Evolutionary conservation across 108 stramenopile genomes (phyloP), one percentile per base, ranked within the genome.

Genomic region (Pseudonitzschia pungens): DNA sequence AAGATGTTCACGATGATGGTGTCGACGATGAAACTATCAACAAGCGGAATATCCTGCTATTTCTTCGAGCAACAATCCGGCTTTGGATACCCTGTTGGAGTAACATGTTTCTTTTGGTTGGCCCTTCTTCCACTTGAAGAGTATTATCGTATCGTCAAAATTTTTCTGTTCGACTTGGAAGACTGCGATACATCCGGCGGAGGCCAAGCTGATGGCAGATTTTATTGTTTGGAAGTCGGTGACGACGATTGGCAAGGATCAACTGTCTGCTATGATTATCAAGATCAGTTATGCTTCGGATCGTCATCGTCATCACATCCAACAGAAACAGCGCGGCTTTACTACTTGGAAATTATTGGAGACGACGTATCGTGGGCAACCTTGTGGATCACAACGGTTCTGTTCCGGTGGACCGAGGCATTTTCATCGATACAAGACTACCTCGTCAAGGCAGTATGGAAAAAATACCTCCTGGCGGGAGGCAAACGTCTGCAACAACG

Each of bases 21-120:
- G 26, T 0, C 24, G 57, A 58, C 15, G 57, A 31, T 26, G 57
- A 58, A 58, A 26, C 57, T 58, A 27, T 16, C 9, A 58, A 58
- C 27, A 58, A 58, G 24, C 21, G 9, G 14, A 58, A 58, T 26
- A 58, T 58, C 27, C 16, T 58, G 10, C 57, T 58, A 0, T 58
- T 58, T 14, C 26, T 58, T 5, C 26, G 57, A 58, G 21, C 57
- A 1, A 58, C 24, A 58, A 16, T 58, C 14, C 21, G 26, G 14
- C 0, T 58, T 26, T 58, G 29, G 26, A 26, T 58, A 31, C 57
- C 57, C 22, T 2, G 26, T 58, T 26, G 57, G 57, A 31, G 29
- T 58, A 27, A 58, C 57, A 5, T 58, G 57, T 0, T 16, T 58
- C 26, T 58, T 58, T 58, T 58, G 57, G 57, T 26, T 58, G 27